A percentile compares a stretch with the other conserved stretches of the same genome.
Conservation (phyloP, 2,329 filamentous ascomycete genomes). For the Aspergillus pseudoviridinutans region DNA sequence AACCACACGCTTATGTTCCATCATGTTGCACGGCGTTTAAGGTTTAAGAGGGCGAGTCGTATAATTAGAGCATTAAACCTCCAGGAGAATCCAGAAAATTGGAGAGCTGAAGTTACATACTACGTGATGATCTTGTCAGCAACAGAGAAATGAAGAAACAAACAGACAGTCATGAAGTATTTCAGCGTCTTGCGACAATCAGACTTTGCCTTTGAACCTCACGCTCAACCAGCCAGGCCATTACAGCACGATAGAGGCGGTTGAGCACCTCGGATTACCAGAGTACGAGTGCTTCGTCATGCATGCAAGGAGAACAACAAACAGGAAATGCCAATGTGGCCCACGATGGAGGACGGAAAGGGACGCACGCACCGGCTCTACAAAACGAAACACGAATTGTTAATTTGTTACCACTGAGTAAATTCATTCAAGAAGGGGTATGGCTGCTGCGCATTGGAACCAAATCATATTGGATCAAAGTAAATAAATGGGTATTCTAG, state of each 20-base stretch:
- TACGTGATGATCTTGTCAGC: background rate
- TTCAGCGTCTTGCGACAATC: constrained; percentile 19
- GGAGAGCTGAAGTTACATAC: background rate
- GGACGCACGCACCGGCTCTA: constrained; percentile 1
- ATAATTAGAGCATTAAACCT: background rate
- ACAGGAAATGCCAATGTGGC: background rate
- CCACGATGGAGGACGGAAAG: background rate
- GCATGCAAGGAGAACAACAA: background rate
- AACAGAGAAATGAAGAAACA: background rate
- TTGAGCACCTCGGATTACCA: constrained; percentile 45
- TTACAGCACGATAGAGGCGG: constrained; percentile 26
- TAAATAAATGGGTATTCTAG: constrained; percentile 5
- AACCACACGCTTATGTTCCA: background rate
- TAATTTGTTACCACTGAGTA: background rate
- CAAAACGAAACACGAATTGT: background rate
- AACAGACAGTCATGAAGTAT: background rate
- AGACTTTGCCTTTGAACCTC: constrained; percentile 44
- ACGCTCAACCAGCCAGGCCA: constrained; percentile 39
- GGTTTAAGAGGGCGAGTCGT: too few relatives aligned
- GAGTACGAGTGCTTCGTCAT: constrained; percentile 42
- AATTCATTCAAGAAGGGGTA: background rate
- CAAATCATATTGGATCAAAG: background rate
- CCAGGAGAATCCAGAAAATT: background rate
- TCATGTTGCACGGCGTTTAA: too few relatives aligned
- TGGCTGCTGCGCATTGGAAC: background rate